These are phyloP conservation scores for Paecilomyces niveus DNA, from an alignment of 2,329 filamentous ascomycete species.

Conservation along the genomic window DNA sequence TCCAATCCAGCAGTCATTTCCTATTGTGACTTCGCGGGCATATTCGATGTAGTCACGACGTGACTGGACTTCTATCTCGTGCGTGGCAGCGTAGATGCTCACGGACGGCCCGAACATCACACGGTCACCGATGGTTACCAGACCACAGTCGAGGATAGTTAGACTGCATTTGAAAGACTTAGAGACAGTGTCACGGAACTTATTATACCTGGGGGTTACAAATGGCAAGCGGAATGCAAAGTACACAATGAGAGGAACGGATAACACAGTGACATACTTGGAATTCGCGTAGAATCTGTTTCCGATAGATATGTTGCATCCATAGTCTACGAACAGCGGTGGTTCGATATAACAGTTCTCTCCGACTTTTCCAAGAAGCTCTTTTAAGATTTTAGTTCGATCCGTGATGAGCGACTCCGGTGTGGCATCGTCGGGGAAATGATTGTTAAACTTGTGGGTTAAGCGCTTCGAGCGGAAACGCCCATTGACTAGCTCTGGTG, in stretches of 20 bases:
- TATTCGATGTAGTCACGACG: slow-evolving; percentile 45
- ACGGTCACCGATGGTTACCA: slow-evolving; percentile 47
- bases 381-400: slow-evolving; percentile 42
- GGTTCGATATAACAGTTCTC: slow-evolving; percentile 52
- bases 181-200: neutral
- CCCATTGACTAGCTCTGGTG: slow-evolving; percentile 42
- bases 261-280: neutral
- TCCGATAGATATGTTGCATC: slow-evolving; percentile 56
- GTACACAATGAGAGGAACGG: neutral
- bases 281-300: slow-evolving; percentile 48
- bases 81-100: slow-evolving; percentile 46
- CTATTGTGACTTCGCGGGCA: slow-evolving; percentile 42
- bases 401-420: slow-evolving; percentile 32
- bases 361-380: slow-evolving; percentile 46
- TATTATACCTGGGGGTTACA: neutral
- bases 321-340: slow-evolving; percentile 56
- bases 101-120: slow-evolving; percentile 49
- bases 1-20: slow-evolving; percentile 44
- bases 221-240: neutral
- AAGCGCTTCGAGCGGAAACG: slow-evolving; percentile 50
- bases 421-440: slow-evolving; percentile 45
- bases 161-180: slow-evolving; percentile 48
- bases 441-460: slow-evolving; percentile 53
- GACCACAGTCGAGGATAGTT: slow-evolving; percentile 44
- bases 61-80: slow-evolving; percentile 44